Conservation (phyloP, 257 asterid genomes). For the Primulina tabacum region DNA sequence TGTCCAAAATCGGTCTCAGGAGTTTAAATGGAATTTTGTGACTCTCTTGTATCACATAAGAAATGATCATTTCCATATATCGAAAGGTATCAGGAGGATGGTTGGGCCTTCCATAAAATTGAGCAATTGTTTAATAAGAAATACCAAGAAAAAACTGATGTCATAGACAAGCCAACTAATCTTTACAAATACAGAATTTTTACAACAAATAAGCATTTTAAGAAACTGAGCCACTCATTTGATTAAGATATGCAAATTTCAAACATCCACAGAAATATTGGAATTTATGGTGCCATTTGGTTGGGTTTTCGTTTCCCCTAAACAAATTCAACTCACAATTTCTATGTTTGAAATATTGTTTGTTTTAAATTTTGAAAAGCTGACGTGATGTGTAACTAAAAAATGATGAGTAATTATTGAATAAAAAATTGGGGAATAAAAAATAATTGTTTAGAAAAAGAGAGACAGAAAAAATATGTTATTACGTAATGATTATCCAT, state of each 20-base stretch:
- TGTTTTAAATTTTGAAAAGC: too few relatives aligned
- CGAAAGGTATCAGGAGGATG: constrained; percentile 40
- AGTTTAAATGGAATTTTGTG: constrained; percentile 50
- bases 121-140: constrained; percentile 14
- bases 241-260: not conserved
- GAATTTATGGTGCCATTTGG: not conserved
- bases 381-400: too few relatives aligned
- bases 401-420: too few relatives aligned
- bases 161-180: constrained; percentile 1
- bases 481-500: too few relatives aligned
- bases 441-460: too few relatives aligned
- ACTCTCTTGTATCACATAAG: constrained; percentile 47
- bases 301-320: not conserved
- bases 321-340: not conserved
- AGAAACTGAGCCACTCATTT: constrained; percentile 5
- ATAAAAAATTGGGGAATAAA: too few relatives aligned
- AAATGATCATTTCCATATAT: constrained; percentile 51
- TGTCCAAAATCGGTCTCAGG: constrained; percentile 46
- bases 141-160: constrained; percentile 17
- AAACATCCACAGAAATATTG: constrained; percentile 3
- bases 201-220: constrained; percentile 3
- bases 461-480: too few relatives aligned
- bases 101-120: constrained; percentile 36
- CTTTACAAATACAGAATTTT: constrained; percentile 1
- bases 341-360: too few relatives aligned